phyloP scores from a whole-genome alignment of 2,329 filamentous ascomycete genomes.

The Colletotrichum euphorbiae region DNA sequence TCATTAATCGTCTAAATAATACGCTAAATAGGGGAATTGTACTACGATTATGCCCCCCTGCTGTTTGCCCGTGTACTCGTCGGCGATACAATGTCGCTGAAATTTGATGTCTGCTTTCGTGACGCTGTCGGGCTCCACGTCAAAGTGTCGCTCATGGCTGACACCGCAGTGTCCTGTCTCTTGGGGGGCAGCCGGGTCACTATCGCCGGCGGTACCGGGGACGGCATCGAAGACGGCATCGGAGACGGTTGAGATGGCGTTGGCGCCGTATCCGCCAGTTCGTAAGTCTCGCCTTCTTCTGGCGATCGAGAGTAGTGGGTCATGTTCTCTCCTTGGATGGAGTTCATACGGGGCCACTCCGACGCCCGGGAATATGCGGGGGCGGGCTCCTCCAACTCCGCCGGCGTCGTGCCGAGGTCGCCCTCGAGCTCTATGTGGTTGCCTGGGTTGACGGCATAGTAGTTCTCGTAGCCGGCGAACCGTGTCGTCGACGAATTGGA shows the following conservation, averaged over 20 bases:
- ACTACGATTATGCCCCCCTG: constrained; percentile 1
- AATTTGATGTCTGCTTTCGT: constrained; percentile 8
- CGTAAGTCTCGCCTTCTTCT: constrained; percentile 27
- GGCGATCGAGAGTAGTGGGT: constrained; percentile 19
- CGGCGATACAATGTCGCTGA: constrained; percentile 29
- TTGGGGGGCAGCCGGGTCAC: neutral
- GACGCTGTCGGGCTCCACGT: constrained; percentile 14
- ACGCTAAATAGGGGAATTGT: constrained; percentile 29
- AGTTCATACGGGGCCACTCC: constrained; percentile 36
- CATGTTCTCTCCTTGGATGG: constrained; percentile 25
- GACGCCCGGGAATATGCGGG: constrained; percentile 24
- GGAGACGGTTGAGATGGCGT: neutral
- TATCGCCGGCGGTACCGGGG: neutral
- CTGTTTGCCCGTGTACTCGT: constrained; percentile 31
- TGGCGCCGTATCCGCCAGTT: constrained; percentile 33
- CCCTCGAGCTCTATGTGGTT: constrained; percentile 35
- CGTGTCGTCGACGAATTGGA: constrained; percentile 33
- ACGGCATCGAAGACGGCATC: no score
- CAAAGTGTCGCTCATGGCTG: constrained; percentile 6
- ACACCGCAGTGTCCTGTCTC: constrained; percentile 25
- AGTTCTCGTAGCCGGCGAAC: constrained; percentile 18
- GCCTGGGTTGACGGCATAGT: constrained; percentile 11
- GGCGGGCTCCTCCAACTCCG: constrained; percentile 26
- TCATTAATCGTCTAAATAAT: constrained; percentile 37
- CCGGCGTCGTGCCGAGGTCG: constrained; percentile 13